phyloP scores from a whole-genome alignment of 345 rosid genomes.

The Dovyalis caffra region DNA sequence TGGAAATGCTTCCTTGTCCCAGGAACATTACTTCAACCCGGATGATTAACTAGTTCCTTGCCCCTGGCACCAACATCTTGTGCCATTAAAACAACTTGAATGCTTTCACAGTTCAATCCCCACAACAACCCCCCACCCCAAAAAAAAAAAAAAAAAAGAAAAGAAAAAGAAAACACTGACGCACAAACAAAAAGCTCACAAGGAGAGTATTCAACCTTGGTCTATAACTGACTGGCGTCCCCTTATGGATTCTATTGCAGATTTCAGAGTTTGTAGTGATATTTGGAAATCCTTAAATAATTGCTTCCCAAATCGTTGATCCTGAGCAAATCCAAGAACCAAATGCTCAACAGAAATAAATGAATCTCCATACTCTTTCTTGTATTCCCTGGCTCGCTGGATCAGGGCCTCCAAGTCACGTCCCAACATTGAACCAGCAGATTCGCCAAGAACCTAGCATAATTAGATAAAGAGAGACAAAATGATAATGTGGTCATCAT shows the following conservation, averaged over 20 bases:
- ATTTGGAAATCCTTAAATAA: slow-evolving; percentile 82
- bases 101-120: not conserved
- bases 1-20: not conserved
- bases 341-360: slow-evolving; percentile 94
- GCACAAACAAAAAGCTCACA: not conserved
- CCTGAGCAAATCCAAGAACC: slow-evolving; percentile 79
- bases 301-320: slow-evolving; percentile 89
- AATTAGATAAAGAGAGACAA: slow-evolving; percentile 5
- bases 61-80: not conserved
- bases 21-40: not conserved
- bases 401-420: slow-evolving; percentile 87
- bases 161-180: not conserved
- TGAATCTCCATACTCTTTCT: slow-evolving; percentile 89
- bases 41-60: not conserved
- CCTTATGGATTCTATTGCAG: slow-evolving; percentile 87
- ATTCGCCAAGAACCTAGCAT: slow-evolving; percentile 79
- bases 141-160: no score
- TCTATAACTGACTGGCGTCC: slow-evolving; percentile 97
- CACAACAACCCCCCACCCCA: no score
- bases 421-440: slow-evolving; percentile 94
- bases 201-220: slow-evolving; percentile 54
- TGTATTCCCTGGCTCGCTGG: slow-evolving; percentile 73
- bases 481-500: slow-evolving; percentile 2
- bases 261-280: slow-evolving; percentile 55
- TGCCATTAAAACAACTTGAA: not conserved